Conservation (phyloP, 257 asterid genomes). For the Solanum okadae region DNA sequence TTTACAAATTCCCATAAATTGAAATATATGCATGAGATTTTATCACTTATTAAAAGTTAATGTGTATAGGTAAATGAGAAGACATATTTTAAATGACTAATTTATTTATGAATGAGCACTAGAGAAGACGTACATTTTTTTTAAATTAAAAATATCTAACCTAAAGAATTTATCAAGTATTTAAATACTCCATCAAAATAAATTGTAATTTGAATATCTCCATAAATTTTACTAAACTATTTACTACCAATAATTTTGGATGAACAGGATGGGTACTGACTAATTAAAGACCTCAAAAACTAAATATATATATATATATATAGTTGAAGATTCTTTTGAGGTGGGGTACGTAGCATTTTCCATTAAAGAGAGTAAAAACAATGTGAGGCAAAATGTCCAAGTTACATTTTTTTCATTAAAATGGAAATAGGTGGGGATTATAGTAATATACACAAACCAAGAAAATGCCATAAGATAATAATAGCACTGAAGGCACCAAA, state of each 20-base stretch:
- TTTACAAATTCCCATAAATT: no score
- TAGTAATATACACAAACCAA: not conserved
- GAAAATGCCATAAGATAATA: not conserved
- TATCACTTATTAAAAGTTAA: no score
- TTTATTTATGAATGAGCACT: not conserved
- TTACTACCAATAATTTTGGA: not conserved
- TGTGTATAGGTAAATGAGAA: not conserved
- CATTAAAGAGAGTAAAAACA: not conserved
- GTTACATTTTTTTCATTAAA: not conserved
- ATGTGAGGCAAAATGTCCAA: not conserved
- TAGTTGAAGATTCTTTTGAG: not conserved
- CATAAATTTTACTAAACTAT: no score
- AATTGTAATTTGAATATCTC: not conserved
- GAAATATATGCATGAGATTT: no score
- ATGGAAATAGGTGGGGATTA: constrained; percentile 7
- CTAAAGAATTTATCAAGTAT: not conserved
- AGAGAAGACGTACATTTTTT: no score
- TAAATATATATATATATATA: not conserved
- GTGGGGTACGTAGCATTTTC: not conserved
- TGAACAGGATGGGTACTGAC: not conserved
- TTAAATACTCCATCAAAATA: not conserved
- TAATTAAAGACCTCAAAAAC: not conserved
- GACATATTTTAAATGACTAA: no score
- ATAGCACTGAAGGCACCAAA: not conserved
- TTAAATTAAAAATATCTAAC: no score